Evolutionary conservation across 2,329 filamentous ascomycete species (phyloP).

Genomic region (Septoria linicola): DNA sequence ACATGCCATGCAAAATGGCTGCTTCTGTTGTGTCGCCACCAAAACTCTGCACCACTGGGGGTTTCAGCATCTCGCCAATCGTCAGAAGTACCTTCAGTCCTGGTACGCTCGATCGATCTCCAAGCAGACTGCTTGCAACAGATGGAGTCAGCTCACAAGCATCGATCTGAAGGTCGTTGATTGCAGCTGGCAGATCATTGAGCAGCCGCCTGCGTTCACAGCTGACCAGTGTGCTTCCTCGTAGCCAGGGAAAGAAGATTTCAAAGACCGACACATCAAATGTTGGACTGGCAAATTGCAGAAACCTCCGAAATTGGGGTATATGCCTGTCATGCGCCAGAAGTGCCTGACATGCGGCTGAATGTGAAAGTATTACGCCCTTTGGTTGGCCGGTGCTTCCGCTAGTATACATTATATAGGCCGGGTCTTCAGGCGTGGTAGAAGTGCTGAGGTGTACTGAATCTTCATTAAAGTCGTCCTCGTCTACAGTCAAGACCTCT

Average conservation of each 20-base stretch:
- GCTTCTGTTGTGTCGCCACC: slow-evolving; percentile 55
- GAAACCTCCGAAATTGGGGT: slow-evolving; percentile 72
- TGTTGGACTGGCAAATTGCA: slow-evolving; percentile 88
- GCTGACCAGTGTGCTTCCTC: slow-evolving; percentile 70
- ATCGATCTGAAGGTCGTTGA: slow-evolving; percentile 68
- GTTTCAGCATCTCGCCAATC: slow-evolving; percentile 89
- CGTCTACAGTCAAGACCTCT: slow-evolving; percentile 46
- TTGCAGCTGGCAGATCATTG: slow-evolving; percentile 67
- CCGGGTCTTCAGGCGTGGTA: slow-evolving; percentile 47
- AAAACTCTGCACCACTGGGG: slow-evolving; percentile 74
- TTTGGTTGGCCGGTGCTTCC: slow-evolving; percentile 88
- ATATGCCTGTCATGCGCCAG: slow-evolving; percentile 78
- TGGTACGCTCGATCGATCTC: slow-evolving; percentile 66
- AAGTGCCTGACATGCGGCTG: slow-evolving; percentile 75
- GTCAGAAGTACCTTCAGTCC: slow-evolving; percentile 71
- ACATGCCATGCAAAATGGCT: slow-evolving; percentile 86
- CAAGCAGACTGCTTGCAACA: slow-evolving; percentile 74
- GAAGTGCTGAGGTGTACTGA: neutral
- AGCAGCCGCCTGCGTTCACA: slow-evolving; percentile 70
- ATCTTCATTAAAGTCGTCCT: slow-evolving; percentile 30
- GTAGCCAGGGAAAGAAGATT: slow-evolving; percentile 81
- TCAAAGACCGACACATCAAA: slow-evolving; percentile 96
- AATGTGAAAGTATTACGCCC: slow-evolving; percentile 79
- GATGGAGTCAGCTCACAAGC: slow-evolving; percentile 88
- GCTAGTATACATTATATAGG: slow-evolving; percentile 93